Base-by-base conservation (phyloP, 768 basidiomycete genomes). In the Bullera alba region DNA sequence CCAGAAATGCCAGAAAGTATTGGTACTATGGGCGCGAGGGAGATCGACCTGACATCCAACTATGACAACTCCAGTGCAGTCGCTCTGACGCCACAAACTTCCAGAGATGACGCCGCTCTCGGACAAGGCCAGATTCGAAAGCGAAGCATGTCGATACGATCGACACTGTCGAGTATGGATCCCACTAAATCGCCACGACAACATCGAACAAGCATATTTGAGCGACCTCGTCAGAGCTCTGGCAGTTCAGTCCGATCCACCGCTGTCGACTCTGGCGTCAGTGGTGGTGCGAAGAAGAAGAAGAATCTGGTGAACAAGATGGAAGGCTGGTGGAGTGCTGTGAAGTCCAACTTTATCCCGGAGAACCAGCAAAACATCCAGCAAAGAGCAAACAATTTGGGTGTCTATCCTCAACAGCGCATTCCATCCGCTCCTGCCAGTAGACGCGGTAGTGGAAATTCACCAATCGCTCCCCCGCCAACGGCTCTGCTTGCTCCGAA, bases 291-390 rank as follows among this genome's bases (percentile, higher is more conserved):
- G 19, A 63, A 61, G 53, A 59, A 57, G 42, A 67, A 65, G 41
- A 63, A 67, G 48, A 65, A 60, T 30, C 37, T 72, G 26, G 64
- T 59, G 16, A 56, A 46, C 46, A 73, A 73, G 55, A 70, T 73
- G 60, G 72, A 73, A 50, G 72, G 72, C 3, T 73, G 72, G 72
- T 73, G 72, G 72, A 68, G 64, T 29, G 66, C 72, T 23, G 72
- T 73, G 44, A 72, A 72, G 37, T 62, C 58, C 51, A 73, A 70
- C 46, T 70, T 73, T 36, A 52, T 51, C 1, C 56, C 61, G 12
- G 68, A 70, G 35, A 29, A 26, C 30, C 44, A 47, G 27, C 36
- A 34, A 5, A 27, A 45, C 5, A 15, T 17, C 30, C 44, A 26
- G n/a, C 21, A 43, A 30, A 41, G 56, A 30, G 55, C 61, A 14